Base-by-base conservation (phyloP, 257 asterid genomes). In the Coffea eugenioides region DNA sequence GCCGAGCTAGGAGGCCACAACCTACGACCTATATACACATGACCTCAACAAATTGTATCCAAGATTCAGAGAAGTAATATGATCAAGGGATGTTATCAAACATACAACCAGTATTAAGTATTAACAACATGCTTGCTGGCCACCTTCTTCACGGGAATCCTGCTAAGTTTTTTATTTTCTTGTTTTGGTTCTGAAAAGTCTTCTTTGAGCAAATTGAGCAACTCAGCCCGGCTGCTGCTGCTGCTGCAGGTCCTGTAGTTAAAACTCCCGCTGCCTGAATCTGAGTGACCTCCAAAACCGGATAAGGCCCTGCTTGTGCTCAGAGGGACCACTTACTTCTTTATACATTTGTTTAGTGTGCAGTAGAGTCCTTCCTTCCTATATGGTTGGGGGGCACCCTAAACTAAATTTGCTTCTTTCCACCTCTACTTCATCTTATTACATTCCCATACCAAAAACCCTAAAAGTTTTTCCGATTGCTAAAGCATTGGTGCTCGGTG, bases 61-160 rank as follows among this genome's bases (percentile, higher is more conserved):
- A 68, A 48, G 46, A 72, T 72, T 72, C 76, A 25, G 39, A n/a
- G 20, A 25, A 65, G 70, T 27, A 65, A 65, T 43, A 65, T 31
- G 70, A 65, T 27, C 8, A 34, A 12, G 70, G 70, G 70, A 27
- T 31, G 25, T 16, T 56, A 56, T 56, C 64, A 39, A 39, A 4
- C 43, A 56, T 20, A 18, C n/a, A 0, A 15, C 62, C 16, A 48
- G 51, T 15, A 11, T 0, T 2, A 1, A 3, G 1, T 59, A 59
- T 13, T 8, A 61, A 15, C 16, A 51, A 31, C 46, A 16, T 34
- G 23, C 49, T n/a, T 2, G 16, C 31, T 39, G 20, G 51, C 20
- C 23, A 71, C 27, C 78, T 18, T 56, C 65, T 72, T 52, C 77
- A 76, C 80, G 80, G 34, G 71, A 64, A 46, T 46, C 80, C 43